Conservation (phyloP, 495 filamentous ascomycete species). For the Annulohypoxylon stygium region DNA sequence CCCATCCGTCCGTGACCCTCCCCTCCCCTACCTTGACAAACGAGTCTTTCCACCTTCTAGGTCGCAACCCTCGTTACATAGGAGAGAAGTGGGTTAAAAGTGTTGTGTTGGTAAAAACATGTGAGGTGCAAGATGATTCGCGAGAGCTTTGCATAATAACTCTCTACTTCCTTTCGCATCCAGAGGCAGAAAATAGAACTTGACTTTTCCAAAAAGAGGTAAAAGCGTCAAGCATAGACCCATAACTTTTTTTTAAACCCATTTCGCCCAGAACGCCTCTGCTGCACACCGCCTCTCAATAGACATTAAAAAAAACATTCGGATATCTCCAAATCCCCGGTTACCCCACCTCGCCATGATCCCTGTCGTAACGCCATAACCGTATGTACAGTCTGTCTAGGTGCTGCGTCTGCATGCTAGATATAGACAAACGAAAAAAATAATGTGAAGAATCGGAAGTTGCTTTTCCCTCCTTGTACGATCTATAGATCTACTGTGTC, state of each 20-base stretch:
- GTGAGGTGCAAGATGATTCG: conserved; percentile 6
- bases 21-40: neutral
- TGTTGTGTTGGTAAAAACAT: conserved; percentile 7
- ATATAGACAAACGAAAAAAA: conserved; percentile 48
- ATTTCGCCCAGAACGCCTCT: conserved; percentile 48
- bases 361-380: conserved; percentile 47
- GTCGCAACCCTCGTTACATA: conserved; percentile 23
- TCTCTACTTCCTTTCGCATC: conserved; percentile 1
- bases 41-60: conserved; percentile 6
- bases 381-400: conserved; percentile 44
- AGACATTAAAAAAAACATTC: conserved; percentile 48
- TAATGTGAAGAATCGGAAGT: conserved; percentile 18
- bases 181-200: conserved; percentile 1
- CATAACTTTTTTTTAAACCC: conserved; percentile 38
- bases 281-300: conserved; percentile 46
- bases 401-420: conserved; percentile 13
- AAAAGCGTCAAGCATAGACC: neutral
- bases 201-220: neutral
- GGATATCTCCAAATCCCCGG: conserved; percentile 44
- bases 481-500: conserved; percentile 45
- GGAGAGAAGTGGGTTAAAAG: conserved; percentile 6
- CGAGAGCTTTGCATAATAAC: conserved; percentile 15
- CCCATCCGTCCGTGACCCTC: neutral
- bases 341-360: conserved; percentile 13
- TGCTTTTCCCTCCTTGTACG: conserved; percentile 15